Conservation (phyloP, 1,139 yeast species). For the Pichia inconspicua region DNA sequence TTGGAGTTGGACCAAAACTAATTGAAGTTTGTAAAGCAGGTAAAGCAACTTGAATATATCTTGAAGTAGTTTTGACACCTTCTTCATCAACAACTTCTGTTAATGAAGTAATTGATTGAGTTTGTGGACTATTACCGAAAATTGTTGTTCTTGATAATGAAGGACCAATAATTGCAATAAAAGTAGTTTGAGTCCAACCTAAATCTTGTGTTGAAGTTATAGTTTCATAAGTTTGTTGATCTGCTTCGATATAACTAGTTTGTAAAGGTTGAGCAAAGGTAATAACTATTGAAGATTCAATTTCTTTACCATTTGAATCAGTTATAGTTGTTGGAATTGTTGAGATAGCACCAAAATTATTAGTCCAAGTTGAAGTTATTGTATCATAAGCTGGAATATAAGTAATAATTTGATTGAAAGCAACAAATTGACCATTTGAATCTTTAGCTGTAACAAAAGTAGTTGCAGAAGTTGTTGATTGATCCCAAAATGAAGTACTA, state of each 20-base stretch:
- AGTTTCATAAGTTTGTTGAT: background rate
- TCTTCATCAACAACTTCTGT: background rate
- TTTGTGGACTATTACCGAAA: background rate
- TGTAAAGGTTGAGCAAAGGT: conserved; percentile 1
- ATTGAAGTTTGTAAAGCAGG: conserved; percentile 6
- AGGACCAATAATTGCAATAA: conserved; percentile 6
- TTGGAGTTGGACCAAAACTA: conserved; percentile 2
- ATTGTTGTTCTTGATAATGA: conserved; percentile 2
- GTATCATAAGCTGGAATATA: conserved; percentile 6
- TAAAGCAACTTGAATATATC: conserved; percentile 1
- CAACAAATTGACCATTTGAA: background rate
- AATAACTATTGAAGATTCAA: background rate
- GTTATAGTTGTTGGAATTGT: conserved; percentile 1
- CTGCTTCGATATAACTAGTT: conserved; percentile 4
- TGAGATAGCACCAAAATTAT: background rate
- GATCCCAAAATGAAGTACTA: background rate
- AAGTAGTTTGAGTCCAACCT: background rate
- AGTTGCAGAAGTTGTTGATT: background rate
- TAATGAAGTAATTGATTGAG: background rate
- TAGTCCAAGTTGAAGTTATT: conserved; percentile 2
- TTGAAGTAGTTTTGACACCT: background rate
- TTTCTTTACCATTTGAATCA: conserved; percentile 1
- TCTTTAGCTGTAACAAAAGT: background rate
- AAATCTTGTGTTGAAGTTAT: background rate
- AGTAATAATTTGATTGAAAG: conserved; percentile 1